A percentile compares a stretch with the other conserved stretches of the same genome.
These are phyloP conservation scores for Tuber magnatum DNA, from an alignment of 495 filamentous ascomycete genomes.

Conservation along the genomic window DNA sequence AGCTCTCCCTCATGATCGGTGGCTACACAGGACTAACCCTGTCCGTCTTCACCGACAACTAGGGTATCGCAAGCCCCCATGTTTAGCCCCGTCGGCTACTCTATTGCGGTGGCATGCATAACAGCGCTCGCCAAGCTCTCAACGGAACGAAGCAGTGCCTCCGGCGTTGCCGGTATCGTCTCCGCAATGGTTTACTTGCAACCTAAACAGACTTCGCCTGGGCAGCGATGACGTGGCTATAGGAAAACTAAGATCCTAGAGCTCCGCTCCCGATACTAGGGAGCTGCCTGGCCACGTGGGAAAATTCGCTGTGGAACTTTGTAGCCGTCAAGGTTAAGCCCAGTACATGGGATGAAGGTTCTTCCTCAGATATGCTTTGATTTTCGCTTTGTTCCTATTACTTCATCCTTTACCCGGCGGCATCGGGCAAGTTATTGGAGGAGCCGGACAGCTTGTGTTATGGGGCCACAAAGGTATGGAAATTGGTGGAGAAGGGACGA, in stretches of 20 bases:
- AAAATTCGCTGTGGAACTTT: constrained; percentile 58
- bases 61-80: constrained; percentile 56
- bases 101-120: constrained; percentile 51
- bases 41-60: constrained; percentile 45
- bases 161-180: constrained; percentile 40
- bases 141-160: constrained; percentile 10
- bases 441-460: constrained; percentile 25
- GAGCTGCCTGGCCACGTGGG: constrained; percentile 54
- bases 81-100: constrained; percentile 48
- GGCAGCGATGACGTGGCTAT: constrained; percentile 55
- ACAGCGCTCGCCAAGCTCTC: constrained; percentile 46
- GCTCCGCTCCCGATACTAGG: constrained; percentile 53
- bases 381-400: constrained; percentile 55
- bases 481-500: constrained; percentile 26
- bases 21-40: constrained; percentile 40
- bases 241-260: constrained; percentile 58
- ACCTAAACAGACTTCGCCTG: constrained; percentile 51
- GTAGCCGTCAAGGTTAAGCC: constrained; percentile 59
- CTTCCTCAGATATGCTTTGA: constrained; percentile 58
- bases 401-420: constrained; percentile 58
- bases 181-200: constrained; percentile 51
- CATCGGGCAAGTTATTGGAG: constrained; percentile 39
- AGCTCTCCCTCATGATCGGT: constrained; percentile 33
- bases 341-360: constrained; percentile 55
- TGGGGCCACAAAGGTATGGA: constrained; percentile 23